Percentiles rank a stretch among this genome's conserved stretches.
Conservation (phyloP, 108 stramenopile species). For the Phaeodactylum tricornutum region DNA sequence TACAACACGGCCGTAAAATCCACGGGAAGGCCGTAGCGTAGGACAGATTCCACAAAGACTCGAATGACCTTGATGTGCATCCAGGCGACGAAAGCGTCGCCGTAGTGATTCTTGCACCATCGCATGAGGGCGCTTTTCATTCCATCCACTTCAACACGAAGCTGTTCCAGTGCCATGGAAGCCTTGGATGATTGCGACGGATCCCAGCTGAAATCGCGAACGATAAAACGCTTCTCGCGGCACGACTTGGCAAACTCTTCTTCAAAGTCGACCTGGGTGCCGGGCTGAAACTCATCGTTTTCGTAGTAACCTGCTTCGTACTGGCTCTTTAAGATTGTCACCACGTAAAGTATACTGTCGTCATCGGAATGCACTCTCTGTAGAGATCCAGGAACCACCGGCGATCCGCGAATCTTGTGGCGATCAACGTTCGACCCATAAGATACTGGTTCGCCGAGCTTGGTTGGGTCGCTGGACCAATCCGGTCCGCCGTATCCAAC, state of each 20-base stretch:
- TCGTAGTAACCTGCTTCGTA: conserved; percentile 90
- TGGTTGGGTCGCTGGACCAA: conserved; percentile 57
- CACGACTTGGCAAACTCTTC: conserved; percentile 76
- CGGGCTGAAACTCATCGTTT: conserved; percentile 77
- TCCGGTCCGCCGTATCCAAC: conserved; percentile 89
- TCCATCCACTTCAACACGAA: conserved; percentile 80
- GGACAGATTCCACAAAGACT: conserved; percentile 93
- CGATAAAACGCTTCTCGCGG: conserved; percentile 84
- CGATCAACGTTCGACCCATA: conserved; percentile 75
- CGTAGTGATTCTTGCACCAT: conserved; percentile 97
- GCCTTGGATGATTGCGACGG: conserved; percentile 69
- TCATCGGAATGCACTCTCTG: conserved; percentile 65
- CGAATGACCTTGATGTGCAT: conserved; percentile 97
- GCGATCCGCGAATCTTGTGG: conserved; percentile 78
- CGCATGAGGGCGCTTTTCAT: conserved; percentile 81
- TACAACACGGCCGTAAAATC: conserved; percentile 89
- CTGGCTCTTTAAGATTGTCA: conserved; percentile 87
- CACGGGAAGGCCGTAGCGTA: conserved; percentile 94
- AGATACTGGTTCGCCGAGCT: conserved; percentile 50
- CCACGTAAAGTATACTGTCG: conserved; percentile 76
- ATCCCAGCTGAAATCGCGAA: conserved; percentile 84
- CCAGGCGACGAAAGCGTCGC: conserved; percentile 95
- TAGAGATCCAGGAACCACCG: conserved; percentile 85
- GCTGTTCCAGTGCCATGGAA: conserved; percentile 69
- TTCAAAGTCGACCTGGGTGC: conserved; percentile 79